Evolutionary conservation across 495 filamentous ascomycete genomes (phyloP).

Genomic region (Penicillium simplicissimum): DNA sequence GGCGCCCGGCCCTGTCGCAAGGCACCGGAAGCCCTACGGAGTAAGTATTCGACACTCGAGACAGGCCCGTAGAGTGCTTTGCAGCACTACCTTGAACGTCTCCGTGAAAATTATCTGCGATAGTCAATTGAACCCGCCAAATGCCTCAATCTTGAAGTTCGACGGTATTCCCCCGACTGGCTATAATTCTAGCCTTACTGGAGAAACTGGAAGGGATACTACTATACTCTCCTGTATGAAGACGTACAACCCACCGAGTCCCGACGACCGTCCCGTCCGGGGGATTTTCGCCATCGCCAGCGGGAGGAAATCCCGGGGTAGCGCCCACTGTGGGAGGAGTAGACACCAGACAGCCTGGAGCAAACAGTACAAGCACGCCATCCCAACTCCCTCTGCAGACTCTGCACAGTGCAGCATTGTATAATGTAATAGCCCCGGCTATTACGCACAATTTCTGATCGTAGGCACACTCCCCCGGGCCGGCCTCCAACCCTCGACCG

Average conservation of each 20-base stretch:
- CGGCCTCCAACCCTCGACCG: conserved; percentile 22
- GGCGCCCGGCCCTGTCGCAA: conserved; percentile 6
- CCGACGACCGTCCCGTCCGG: conserved; percentile 18
- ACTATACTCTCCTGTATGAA: no score
- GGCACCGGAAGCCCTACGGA: conserved; percentile 5
- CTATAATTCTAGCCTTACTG: conserved; percentile 14
- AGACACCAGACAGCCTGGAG: not conserved
- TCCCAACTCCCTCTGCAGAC: no score
- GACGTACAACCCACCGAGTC: not conserved
- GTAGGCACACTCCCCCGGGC: conserved; percentile 7
- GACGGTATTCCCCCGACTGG: not conserved
- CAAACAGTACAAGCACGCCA: not conserved
- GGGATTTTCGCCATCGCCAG: conserved; percentile 27
- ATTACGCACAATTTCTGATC: conserved; percentile 2
- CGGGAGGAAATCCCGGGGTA: conserved; percentile 1
- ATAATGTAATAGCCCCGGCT: conserved; percentile 15
- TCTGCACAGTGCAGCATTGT: no score
- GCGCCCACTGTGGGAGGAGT: conserved; percentile 6
- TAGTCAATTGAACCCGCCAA: not conserved
- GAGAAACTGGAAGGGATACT: not conserved
- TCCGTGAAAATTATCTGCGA: not conserved
- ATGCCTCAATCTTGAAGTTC: conserved; percentile 15
- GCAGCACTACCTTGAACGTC: not conserved
- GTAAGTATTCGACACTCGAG: not conserved
- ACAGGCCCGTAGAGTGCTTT: not conserved